Percentiles rank a stretch among this genome's conserved stretches.
Evolutionary conservation across 768 basidiomycete genomes (phyloP).

Genomic region (Mycena olivaceomarginata): DNA sequence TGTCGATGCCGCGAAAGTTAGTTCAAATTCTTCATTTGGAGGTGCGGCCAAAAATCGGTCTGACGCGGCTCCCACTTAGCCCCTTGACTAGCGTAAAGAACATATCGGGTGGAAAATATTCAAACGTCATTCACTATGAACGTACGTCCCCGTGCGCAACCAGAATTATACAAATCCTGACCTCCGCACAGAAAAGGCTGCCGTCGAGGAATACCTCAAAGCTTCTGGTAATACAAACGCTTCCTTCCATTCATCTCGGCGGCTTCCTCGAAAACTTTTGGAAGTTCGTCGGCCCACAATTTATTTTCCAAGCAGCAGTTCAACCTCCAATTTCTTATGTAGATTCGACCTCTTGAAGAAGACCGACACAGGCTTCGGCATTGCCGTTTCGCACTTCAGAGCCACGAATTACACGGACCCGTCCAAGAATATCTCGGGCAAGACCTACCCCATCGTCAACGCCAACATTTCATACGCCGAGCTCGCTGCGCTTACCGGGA

Average conservation of each 20-base stretch:
- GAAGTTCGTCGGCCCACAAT: constrained; percentile 11
- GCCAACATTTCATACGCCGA: constrained; percentile 11
- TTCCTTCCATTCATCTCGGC: constrained; percentile 32
- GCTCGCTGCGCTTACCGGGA: constrained; percentile 2
- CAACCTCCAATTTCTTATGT: too few species aligned
- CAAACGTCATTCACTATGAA: constrained; percentile 5
- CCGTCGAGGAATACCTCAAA: constrained; percentile 45
- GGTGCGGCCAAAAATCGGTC: background rate
- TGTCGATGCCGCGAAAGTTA: constrained; percentile 49
- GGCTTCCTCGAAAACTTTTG: constrained; percentile 27
- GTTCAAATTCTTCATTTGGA: constrained; percentile 42
- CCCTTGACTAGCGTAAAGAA: constrained; percentile 10
- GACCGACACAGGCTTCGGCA: constrained; percentile 4
- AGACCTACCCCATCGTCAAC: constrained; percentile 26
- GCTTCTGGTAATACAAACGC: constrained; percentile 36
- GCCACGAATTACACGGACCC: background rate
- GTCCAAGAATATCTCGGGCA: constrained; percentile 16
- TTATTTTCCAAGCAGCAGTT: background rate
- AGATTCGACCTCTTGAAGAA: constrained; percentile 18
- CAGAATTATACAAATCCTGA: fast-evolving
- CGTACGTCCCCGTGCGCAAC: background rate
- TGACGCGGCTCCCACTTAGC: background rate
- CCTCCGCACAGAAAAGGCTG: constrained; percentile 33
- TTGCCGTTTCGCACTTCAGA: background rate
- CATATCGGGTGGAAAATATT: constrained; percentile 28